phyloP scores from a whole-genome alignment of 2,329 filamentous ascomycete genomes.

The Penicillium sp. region DNA sequence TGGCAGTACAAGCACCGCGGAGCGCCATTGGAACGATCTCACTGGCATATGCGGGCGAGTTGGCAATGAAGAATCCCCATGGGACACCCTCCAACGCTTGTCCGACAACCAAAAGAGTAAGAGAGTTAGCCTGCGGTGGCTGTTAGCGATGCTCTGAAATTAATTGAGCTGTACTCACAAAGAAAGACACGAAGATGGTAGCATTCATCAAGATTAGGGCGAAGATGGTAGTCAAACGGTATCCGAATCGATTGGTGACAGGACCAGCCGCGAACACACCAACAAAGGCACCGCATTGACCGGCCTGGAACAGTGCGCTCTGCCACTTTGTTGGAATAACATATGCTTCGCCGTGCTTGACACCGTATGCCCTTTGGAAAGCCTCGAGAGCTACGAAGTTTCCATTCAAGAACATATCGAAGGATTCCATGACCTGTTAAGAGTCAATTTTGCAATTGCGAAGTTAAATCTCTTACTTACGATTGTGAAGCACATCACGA shows the following conservation, averaged over 20 bases:
- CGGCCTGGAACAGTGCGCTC: slow-evolving; percentile 57
- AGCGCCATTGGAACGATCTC: slow-evolving; percentile 30
- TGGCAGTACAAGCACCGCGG: slow-evolving; percentile 28
- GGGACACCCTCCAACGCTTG: slow-evolving; percentile 33
- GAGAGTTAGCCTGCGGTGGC: slow-evolving; percentile 37
- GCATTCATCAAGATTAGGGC: slow-evolving; percentile 60
- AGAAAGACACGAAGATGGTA: slow-evolving; percentile 63
- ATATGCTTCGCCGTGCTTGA: slow-evolving; percentile 18
- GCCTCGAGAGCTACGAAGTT: slow-evolving; percentile 48
- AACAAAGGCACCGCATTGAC: slow-evolving; percentile 61
- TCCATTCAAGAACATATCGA: slow-evolving; percentile 52
- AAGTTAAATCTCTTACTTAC: slow-evolving; percentile 34
- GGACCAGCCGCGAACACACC: slow-evolving; percentile 62
- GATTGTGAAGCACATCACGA: slow-evolving; percentile 54
- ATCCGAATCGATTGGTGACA: slow-evolving; percentile 60
- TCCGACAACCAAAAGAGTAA: slow-evolving; percentile 41
- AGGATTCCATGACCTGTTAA: slow-evolving; percentile 54
- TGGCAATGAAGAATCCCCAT: slow-evolving; percentile 35
- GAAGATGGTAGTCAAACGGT: slow-evolving; percentile 60
- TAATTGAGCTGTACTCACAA: slow-evolving; percentile 35
- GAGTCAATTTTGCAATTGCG: not conserved
- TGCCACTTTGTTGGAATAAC: slow-evolving; percentile 51
- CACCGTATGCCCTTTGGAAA: slow-evolving; percentile 44
- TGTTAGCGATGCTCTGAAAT: not conserved
- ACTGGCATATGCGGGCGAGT: slow-evolving; percentile 31